These are phyloP conservation scores for Candida golubevii DNA, from an alignment of 805 yeast genomes.

Conservation along the genomic window DNA sequence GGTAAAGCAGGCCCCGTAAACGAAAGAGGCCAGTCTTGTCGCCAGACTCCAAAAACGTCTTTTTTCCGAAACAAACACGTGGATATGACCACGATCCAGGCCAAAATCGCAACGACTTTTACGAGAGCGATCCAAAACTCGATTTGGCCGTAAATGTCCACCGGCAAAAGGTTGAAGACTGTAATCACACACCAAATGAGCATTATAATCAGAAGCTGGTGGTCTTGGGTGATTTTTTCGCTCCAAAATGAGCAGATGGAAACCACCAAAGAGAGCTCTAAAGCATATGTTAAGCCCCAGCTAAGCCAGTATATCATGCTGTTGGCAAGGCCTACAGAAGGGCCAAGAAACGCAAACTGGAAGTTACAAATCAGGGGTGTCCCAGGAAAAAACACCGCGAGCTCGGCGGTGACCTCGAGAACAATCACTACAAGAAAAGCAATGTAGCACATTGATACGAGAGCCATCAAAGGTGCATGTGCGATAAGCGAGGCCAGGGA, in stretches of 20 bases:
- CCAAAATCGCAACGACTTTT: conserved; percentile 17
- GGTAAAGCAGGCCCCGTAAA: conserved; percentile 3
- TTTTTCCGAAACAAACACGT: conserved; percentile 2
- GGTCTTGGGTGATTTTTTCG: background rate
- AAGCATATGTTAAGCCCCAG: conserved; percentile 24
- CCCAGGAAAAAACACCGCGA: conserved; percentile 18
- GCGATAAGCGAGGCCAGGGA: conserved; percentile 13
- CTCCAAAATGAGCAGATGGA: conserved; percentile 16
- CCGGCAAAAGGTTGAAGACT: conserved; percentile 19
- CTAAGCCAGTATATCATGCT: conserved; percentile 23
- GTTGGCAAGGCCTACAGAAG: conserved; percentile 17
- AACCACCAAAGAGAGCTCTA: conserved; percentile 19
- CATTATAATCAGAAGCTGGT: conserved; percentile 7
- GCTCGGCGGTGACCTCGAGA: conserved; percentile 18
- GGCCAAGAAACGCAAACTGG: conserved; percentile 17
- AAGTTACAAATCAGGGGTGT: conserved; percentile 21
- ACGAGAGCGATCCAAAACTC: conserved; percentile 19
- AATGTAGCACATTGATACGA: conserved; percentile 18
- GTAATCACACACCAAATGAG: conserved; percentile 16
- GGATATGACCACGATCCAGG: conserved; percentile 16
- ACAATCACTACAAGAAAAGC: conserved; percentile 19
- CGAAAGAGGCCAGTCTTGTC: conserved; percentile 10
- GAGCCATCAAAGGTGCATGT: conserved; percentile 19
- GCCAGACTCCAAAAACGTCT: conserved; percentile 10
- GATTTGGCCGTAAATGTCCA: conserved; percentile 19